Evolutionary conservation across 257 asterid genomes (phyloP), one percentile per base, ranked within the genome.

Genomic region (Solanum acaule): DNA sequence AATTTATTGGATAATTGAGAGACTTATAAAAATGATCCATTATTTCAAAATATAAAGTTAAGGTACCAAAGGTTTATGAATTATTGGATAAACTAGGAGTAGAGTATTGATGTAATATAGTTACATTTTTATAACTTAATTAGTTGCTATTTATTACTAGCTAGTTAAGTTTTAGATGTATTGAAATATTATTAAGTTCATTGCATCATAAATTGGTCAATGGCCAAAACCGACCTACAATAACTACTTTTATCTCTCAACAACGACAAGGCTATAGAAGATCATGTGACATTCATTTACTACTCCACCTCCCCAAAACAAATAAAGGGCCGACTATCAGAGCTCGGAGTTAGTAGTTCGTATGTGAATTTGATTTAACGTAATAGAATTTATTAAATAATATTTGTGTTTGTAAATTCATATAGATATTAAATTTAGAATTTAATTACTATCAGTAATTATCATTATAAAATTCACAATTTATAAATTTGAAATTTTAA

Each of bases 301-400:
- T 42, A 77, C 83, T 76, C 6, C 52, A 22, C 33, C 29, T 35
- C 52, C 18, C 83, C 9, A 37, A 65, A 63, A 4, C 31, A 63
- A 61, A 61, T 10, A n/a, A 63, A 20, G 63, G 27, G 11, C 5
- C 0, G 61, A 0, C 0, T 15, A 16, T 52, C 3, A 2, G 23
- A 0, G n/a, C 2, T 10, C 3, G 70, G 0, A 63, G 14, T 6
- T 63, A 63, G 14, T 9, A 63, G 0, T 10, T 4, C 0, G 1
- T 10, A 8, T 61, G 15, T 4, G 5, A 4, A 23, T 63, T 63
- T 9, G 1, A 0, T 49, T 22, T 10, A 4, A 61, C 0, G 1
- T 1, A 18, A 56, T 56, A 56, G 3, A 56, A 6, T 56, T 56
- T 56, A 0, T 56, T 1, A 11, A 49, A 49, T 14, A 49, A 49